Conservation (phyloP, 140 eudicot species). For the Erigeron philadelphicus region DNA sequence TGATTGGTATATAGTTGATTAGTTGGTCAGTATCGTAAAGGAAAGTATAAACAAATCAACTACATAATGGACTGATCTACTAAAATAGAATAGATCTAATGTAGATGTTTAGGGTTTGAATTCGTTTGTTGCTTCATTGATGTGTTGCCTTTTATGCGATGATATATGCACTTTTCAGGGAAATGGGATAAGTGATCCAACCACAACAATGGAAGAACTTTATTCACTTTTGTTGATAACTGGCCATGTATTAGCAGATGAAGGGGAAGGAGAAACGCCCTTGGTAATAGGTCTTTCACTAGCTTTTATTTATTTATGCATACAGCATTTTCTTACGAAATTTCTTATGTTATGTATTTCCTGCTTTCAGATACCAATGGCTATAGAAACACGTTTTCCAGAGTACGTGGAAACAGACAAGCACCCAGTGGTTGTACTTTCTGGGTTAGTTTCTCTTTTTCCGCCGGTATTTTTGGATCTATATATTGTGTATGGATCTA, state of each 20-base stretch:
- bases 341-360: constrained; percentile 16
- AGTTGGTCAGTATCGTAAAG: constrained; percentile 3
- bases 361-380: constrained; percentile 63
- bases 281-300: constrained; percentile 32
- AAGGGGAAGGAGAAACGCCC: constrained; percentile 94
- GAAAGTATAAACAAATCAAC: background rate
- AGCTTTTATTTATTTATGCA: too few relatives aligned
- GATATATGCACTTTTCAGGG: constrained; percentile 39
- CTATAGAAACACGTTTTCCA: constrained; percentile 56
- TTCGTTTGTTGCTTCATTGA: background rate
- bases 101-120: constrained; percentile 19
- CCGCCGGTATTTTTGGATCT: constrained; percentile 1
- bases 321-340: background rate
- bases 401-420: constrained; percentile 53
- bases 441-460: constrained; percentile 46
- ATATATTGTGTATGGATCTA: background rate
- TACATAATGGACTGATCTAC: constrained; percentile 4
- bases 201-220: constrained; percentile 85
- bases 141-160: constrained; percentile 5
- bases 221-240: constrained; percentile 73
- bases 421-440: constrained; percentile 78
- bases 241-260: constrained; percentile 96
- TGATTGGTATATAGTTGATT: background rate
- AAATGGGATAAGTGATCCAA: constrained; percentile 69
- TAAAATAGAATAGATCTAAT: constrained; percentile 7